A percentile compares a stretch with the other conserved stretches of the same genome.
These are phyloP conservation scores for Ustilago cynodontis DNA, from an alignment of 1,284 basidiomycete genomes.

Conservation along the genomic window DNA sequence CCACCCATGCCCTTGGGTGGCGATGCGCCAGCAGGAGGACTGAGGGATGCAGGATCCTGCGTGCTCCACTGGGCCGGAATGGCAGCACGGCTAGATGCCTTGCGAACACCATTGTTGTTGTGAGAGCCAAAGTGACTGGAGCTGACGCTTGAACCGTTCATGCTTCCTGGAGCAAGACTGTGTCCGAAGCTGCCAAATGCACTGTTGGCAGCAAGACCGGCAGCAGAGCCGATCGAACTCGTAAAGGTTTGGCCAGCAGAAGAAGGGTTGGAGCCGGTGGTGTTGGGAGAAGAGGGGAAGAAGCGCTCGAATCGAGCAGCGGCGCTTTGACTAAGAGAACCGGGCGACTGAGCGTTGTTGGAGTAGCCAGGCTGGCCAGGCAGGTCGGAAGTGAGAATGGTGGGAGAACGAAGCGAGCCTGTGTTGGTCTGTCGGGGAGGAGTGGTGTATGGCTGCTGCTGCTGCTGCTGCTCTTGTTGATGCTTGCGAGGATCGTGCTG, in stretches of 20 bases:
- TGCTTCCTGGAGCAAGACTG: slow-evolving; percentile 40
- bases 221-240: slow-evolving; percentile 39
- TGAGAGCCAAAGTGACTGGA: slow-evolving; percentile 46
- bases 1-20: slow-evolving; percentile 25
- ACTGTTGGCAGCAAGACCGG: slow-evolving; percentile 42
- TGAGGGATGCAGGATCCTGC: slow-evolving; percentile 37
- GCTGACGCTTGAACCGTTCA: slow-evolving; percentile 31
- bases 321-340: slow-evolving; percentile 46
- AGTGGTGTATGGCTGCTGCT: slow-evolving; percentile 23
- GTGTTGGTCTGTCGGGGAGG: slow-evolving; percentile 26
- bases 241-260: slow-evolving; percentile 42
- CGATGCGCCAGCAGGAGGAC: slow-evolving; percentile 29
- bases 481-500: slow-evolving; percentile 41
- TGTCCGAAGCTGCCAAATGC: slow-evolving; percentile 60
- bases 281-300: slow-evolving; percentile 51
- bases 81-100: slow-evolving; percentile 38
- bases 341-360: slow-evolving; percentile 16
- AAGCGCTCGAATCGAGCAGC: slow-evolving; percentile 65
- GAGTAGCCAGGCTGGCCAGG: slow-evolving; percentile 34
- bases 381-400: slow-evolving; percentile 30
- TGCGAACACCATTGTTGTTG: slow-evolving; percentile 29
- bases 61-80: slow-evolving; percentile 53
- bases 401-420: slow-evolving; percentile 42
- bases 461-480: slow-evolving; percentile 19
- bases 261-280: slow-evolving; percentile 36